Conservation (phyloP, 495 filamentous ascomycete species). For the Neurospora discreta region DNA sequence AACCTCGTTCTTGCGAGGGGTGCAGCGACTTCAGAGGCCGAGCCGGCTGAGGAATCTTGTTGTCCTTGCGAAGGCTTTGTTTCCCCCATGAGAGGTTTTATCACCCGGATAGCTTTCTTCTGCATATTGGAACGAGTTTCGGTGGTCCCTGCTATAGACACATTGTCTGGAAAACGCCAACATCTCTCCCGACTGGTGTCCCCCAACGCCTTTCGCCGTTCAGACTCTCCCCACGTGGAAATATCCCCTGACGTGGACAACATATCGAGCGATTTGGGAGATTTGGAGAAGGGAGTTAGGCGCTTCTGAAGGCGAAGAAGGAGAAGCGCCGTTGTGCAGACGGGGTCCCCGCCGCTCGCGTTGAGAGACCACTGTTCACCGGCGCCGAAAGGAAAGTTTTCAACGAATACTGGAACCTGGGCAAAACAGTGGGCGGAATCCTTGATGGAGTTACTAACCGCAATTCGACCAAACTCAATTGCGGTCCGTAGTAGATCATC, state of each 20-base stretch:
- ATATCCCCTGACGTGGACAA: not conserved
- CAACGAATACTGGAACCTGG: constrained; percentile 66
- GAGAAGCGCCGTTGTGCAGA: constrained; percentile 31
- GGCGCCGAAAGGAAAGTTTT: constrained; percentile 44
- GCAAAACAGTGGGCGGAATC: constrained; percentile 53
- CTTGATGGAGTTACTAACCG: constrained; percentile 51
- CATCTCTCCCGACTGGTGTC: not conserved
- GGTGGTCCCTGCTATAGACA: not conserved
- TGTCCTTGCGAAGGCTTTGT: constrained; percentile 1
- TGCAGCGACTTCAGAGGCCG: constrained; percentile 19
- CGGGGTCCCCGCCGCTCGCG: constrained; percentile 15
- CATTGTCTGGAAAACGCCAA: not conserved
- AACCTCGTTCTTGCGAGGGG: constrained; percentile 52
- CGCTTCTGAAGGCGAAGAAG: constrained; percentile 28
- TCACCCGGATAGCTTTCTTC: not conserved
- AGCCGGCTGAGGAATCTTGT: not conserved
- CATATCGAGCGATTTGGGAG: not conserved
- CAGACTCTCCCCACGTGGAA: not conserved
- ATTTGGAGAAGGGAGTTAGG: constrained; percentile 21
- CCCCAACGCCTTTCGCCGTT: not conserved
- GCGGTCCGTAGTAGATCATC: constrained; percentile 47
- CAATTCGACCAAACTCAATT: constrained; percentile 48
- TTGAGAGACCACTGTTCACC: constrained; percentile 53
- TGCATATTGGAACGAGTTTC: not conserved
- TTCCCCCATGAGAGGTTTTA: constrained; percentile 9